Percentiles rank a stretch among this genome's conserved stretches.
Conservation (phyloP, 1,139 yeast species). For the Suhomyces atakaporum region DNA sequence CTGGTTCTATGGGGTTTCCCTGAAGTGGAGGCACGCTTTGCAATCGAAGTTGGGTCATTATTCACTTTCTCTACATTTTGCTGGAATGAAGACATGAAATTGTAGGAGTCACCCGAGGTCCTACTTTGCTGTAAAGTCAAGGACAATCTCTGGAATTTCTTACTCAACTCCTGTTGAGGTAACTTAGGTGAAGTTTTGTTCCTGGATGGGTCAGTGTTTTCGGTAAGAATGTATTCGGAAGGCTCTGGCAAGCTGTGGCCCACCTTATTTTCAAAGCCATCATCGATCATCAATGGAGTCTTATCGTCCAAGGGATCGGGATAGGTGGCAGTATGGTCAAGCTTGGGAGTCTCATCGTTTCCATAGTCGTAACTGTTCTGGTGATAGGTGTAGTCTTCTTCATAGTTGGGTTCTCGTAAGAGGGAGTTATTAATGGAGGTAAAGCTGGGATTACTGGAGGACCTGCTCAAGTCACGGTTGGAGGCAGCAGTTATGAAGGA, state of each 20-base stretch:
- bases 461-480: slow-evolving; percentile 9
- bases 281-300: slow-evolving; percentile 31
- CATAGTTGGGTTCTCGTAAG: slow-evolving; percentile 21
- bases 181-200: slow-evolving; percentile 19
- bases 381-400: slow-evolving; percentile 12
- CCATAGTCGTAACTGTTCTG: slow-evolving; percentile 17
- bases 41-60: slow-evolving; percentile 13
- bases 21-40: slow-evolving; percentile 11
- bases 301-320: slow-evolving; percentile 26
- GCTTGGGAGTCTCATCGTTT: slow-evolving; percentile 36
- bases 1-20: slow-evolving; percentile 26
- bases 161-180: slow-evolving; percentile 40
- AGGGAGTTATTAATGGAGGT: slow-evolving; percentile 37
- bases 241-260: slow-evolving; percentile 18
- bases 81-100: slow-evolving; percentile 45
- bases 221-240: slow-evolving; percentile 12
- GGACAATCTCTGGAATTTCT: slow-evolving; percentile 44
- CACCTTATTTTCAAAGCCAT: slow-evolving; percentile 16
- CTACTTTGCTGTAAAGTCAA: slow-evolving; percentile 38
- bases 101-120: slow-evolving; percentile 44
- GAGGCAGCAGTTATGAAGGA: slow-evolving; percentile 30
- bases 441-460: slow-evolving; percentile 29
- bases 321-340: slow-evolving; percentile 13
- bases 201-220: not conserved
- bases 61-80: slow-evolving; percentile 35